These are phyloP conservation scores for Bipolaris oryzae DNA, from an alignment of 2,329 filamentous ascomycete genomes.

Conservation along the genomic window DNA sequence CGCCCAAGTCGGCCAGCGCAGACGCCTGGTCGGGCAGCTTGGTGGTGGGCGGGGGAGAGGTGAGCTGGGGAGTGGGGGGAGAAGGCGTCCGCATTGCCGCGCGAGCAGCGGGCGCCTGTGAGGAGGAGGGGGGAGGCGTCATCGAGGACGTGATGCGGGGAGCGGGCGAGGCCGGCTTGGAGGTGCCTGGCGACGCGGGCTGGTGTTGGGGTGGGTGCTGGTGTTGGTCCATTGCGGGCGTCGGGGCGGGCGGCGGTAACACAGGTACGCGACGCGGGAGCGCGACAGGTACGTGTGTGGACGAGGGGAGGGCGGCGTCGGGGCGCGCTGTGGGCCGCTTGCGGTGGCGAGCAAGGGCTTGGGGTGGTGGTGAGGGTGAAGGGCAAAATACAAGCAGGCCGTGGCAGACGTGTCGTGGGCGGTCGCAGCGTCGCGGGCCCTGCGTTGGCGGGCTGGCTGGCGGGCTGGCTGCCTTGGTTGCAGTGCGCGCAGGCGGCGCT, in stretches of 20 bases:
- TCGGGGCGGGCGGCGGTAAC: constrained; percentile 22
- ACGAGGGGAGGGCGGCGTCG: neutral
- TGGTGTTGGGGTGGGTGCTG: constrained; percentile 22
- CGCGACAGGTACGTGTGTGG: constrained; percentile 27
- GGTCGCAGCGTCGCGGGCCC: constrained; percentile 7
- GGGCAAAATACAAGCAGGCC: constrained; percentile 20
- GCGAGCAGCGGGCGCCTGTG: constrained; percentile 56
- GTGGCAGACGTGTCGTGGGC: constrained; percentile 19
- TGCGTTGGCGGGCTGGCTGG: neutral
- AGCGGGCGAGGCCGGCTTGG: constrained; percentile 48
- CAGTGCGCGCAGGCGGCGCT: constrained; percentile 8
- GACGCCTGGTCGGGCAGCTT: constrained; percentile 36
- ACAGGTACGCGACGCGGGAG: constrained; percentile 37
- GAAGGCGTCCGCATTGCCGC: constrained; percentile 55
- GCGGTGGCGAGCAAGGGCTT: neutral
- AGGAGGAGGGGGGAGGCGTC: constrained; percentile 67
- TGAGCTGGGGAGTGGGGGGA: constrained; percentile 56
- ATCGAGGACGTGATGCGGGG: constrained; percentile 59
- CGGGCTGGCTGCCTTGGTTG: neutral
- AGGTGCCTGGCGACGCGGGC: constrained; percentile 31
- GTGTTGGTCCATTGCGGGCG: constrained; percentile 40
- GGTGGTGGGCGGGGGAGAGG: constrained; percentile 56
- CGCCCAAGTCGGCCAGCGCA: constrained; percentile 37
- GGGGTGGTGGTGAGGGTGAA: constrained; percentile 2
- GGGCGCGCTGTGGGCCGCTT: constrained; percentile 7